Base-by-base conservation (phyloP, 805 yeast genomes). In the Kodamaea jinghongensis region DNA sequence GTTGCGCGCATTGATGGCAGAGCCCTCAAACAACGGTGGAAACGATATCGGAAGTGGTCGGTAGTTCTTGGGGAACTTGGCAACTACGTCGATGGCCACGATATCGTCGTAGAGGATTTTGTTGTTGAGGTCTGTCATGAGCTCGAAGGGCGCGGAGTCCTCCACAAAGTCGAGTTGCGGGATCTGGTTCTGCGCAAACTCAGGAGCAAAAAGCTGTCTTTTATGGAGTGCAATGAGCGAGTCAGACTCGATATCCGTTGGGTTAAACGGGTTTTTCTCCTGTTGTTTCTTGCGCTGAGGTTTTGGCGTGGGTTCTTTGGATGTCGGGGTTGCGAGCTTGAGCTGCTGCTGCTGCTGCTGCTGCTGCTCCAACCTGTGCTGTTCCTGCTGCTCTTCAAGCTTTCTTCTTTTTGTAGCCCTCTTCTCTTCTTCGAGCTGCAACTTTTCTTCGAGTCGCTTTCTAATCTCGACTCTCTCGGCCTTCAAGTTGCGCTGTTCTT, bases 161-260 rank as follows among this genome's bases (percentile, higher is more conserved):
- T 34, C 41, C 12, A 28, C 42, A 38, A 59, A 60, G 1, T 45
- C 27, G 9, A 62, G 39, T 6, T 44, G 22, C 0, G 64, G 62
- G 4, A 61, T n/a, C 1, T 41, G 38, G 6, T 44, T 47, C 4
- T 44, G 31, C 15, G 49, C 45, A 9, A 57, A 48, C 6, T 51
- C 48, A 6, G 46, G 45, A 16, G 42, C 48, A 32, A 41, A 57
- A 17, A 57, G 30, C 11, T 39, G 38, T 10, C 61, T 34, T 11
- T 43, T 48, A 6, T 44, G 38, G 8, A 53, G 47, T 2, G 52
- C 51, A 1, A 57, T 49, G 12, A 44, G 40, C 1, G 66, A 52
- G 45, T 69, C 75, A 0, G 55, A 52, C 7, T 45, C 50, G 16
- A 69, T 61, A 39, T 63, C 63, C 4, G 54, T 47, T 1, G 75